Evolutionary conservation across 148 eudicot genomes (phyloP).

Genomic region (Euryodendron excelsum): DNA sequence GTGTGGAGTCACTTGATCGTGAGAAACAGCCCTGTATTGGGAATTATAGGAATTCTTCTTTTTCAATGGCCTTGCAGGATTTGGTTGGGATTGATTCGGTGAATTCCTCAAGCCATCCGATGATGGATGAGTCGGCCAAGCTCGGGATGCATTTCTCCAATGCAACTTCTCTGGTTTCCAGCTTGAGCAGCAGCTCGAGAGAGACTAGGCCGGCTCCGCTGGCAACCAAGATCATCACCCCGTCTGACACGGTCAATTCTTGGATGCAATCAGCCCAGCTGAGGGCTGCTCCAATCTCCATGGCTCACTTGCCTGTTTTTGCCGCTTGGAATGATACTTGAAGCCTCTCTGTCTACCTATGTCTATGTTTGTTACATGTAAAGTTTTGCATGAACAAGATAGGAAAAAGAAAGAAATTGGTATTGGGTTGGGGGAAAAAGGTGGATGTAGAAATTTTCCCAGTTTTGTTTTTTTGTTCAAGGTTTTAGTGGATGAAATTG

Average conservation of each 20-base stretch:
- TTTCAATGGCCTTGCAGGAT: conserved; percentile 37
- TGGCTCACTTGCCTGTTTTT: conserved; percentile 63
- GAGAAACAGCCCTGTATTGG: neutral
- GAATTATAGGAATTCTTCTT: conserved; percentile 24
- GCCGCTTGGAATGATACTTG: conserved; percentile 67
- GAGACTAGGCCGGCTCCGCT: conserved; percentile 55
- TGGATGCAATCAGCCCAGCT: conserved; percentile 11
- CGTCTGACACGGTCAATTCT: neutral
- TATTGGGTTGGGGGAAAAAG: conserved; percentile 5
- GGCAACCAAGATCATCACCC: neutral
- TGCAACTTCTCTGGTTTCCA: conserved; percentile 61
- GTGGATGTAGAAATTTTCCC: conserved; percentile 10
- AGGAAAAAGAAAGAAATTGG: conserved; percentile 13
- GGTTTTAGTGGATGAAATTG: conserved; percentile 20
- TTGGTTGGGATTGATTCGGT: conserved; percentile 32
- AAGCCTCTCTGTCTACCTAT: neutral
- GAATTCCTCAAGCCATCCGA: conserved; percentile 12
- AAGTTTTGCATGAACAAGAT: conserved; percentile 27
- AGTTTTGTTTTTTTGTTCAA: conserved; percentile 10
- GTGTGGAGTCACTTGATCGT: neutral
- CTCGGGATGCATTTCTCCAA: conserved; percentile 41
- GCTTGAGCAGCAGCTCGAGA: conserved; percentile 66
- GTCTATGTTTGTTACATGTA: conserved; percentile 13
- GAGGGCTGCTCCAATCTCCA: conserved; percentile 35
- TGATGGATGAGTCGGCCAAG: conserved; percentile 7